A percentile compares a stretch with the other conserved stretches of the same genome.
These are phyloP conservation scores for Tetrahymena borealis DNA, from an alignment of 73 alveolate genomes.

Conservation along the genomic window DNA sequence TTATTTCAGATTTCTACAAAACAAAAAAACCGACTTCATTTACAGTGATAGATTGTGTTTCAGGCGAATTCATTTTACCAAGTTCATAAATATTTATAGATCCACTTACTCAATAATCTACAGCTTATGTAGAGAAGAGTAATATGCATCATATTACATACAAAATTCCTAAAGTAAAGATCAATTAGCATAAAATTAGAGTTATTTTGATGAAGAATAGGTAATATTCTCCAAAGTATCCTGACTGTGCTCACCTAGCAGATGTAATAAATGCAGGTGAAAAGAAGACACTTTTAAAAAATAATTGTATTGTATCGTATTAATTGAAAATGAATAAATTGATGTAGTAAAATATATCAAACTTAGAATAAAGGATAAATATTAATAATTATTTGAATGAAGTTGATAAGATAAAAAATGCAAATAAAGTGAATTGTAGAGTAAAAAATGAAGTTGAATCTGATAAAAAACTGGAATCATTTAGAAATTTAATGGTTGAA, in stretches of 20 bases:
- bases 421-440: neutral
- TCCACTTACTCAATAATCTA: neutral
- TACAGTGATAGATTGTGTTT: neutral
- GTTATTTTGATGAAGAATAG: neutral
- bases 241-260: neutral
- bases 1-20: neutral
- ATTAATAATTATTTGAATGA: neutral
- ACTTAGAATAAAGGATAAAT: neutral
- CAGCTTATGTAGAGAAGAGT: neutral
- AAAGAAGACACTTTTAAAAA: neutral
- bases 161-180: neutral
- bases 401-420: neutral
- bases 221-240: neutral
- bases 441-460: neutral
- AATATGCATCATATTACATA: neutral
- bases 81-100: neutral
- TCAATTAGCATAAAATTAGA: neutral
- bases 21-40: neutral
- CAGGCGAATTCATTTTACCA: neutral
- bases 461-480: neutral
- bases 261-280: neutral
- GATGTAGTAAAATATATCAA: neutral
- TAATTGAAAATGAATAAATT: neutral
- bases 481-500: neutral
- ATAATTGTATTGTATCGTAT: neutral